These are phyloP conservation scores for Asterochloris erici DNA, from an alignment of 139 green algal species.

Conservation along the genomic window DNA sequence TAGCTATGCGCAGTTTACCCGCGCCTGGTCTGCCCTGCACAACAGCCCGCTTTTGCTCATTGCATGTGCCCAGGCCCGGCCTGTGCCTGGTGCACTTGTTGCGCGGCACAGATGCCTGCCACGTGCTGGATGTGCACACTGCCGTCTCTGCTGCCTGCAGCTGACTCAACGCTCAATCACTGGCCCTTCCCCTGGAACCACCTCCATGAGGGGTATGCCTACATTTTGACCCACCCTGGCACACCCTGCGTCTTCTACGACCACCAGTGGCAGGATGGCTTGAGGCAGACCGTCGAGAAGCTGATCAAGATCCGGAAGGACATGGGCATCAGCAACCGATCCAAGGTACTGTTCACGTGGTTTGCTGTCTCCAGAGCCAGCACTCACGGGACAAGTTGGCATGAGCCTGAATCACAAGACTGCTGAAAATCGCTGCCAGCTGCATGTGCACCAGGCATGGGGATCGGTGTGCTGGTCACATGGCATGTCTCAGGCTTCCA, in stretches of 20 bases:
- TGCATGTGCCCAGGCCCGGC: too few species aligned
- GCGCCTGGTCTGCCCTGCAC: too few species aligned
- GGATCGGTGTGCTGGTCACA: too few species aligned
- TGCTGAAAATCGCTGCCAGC: neutral
- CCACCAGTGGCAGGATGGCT: slow-evolving; percentile 60
- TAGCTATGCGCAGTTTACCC: too few species aligned
- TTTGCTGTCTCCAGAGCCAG: too few species aligned
- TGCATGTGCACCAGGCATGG: neutral
- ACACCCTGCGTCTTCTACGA: slow-evolving; percentile 91
- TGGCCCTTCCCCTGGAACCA: slow-evolving; percentile 76
- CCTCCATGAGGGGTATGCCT: slow-evolving; percentile 84
- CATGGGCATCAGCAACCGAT: slow-evolving; percentile 69
- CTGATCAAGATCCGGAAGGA: slow-evolving; percentile 72
- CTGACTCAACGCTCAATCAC: slow-evolving; percentile 64
- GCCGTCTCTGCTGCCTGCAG: too few species aligned
- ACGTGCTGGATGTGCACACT: too few species aligned
- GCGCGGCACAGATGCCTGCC: too few species aligned
- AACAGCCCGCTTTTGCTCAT: too few species aligned
- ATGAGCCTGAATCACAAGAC: neutral
- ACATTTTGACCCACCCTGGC: slow-evolving; percentile 92
- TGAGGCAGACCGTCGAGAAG: slow-evolving; percentile 63
- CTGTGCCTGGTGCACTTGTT: too few species aligned
- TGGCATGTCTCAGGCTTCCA: too few species aligned
- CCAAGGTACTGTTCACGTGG: slow-evolving; percentile 13
- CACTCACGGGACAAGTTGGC: too few species aligned